Percentiles rank a stretch among this genome's conserved stretches.
phyloP scores from a whole-genome alignment of 2,329 filamentous ascomycete genomes.

The Colletotrichum sansevieriae region DNA sequence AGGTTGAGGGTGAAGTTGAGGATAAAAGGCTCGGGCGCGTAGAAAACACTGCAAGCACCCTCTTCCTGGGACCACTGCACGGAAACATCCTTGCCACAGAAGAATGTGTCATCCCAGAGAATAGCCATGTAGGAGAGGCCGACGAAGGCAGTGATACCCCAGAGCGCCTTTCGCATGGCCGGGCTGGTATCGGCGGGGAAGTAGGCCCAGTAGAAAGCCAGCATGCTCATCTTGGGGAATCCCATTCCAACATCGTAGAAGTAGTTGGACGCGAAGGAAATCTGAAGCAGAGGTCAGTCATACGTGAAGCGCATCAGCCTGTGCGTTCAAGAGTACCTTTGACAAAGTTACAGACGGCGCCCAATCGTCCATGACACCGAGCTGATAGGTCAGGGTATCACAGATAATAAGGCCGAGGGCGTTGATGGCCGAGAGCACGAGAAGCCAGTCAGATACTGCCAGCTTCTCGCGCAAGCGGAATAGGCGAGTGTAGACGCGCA shows the following conservation, averaged over 20 bases:
- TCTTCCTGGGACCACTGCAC: constrained; percentile 53
- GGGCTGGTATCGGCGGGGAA: constrained; percentile 47
- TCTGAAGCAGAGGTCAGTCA: constrained; percentile 41
- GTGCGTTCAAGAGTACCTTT: constrained; percentile 43
- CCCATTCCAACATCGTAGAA: constrained; percentile 54
- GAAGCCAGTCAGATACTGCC: constrained; percentile 47
- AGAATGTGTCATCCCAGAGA: constrained; percentile 52
- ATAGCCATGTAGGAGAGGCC: constrained; percentile 48
- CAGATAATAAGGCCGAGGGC: constrained; percentile 52
- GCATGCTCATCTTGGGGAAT: constrained; percentile 52
- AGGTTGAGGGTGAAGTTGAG: constrained; percentile 52
- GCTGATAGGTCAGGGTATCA: constrained; percentile 50
- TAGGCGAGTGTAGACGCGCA: constrained; percentile 51
- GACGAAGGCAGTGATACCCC: constrained; percentile 50
- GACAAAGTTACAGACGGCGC: constrained; percentile 49
- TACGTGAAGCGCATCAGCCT: no score
- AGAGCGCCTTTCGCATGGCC: constrained; percentile 48
- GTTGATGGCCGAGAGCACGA: constrained; percentile 48
- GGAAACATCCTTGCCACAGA: constrained; percentile 51
- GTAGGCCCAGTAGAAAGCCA: constrained; percentile 53
- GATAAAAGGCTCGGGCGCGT: constrained; percentile 50
- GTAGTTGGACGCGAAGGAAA: constrained; percentile 53
- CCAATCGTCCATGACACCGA: constrained; percentile 50
- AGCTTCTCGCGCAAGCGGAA: constrained; percentile 49
- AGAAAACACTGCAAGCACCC: constrained; percentile 53